Base-by-base conservation (phyloP, 2,329 filamentous ascomycete genomes). In the Penicillium griseofulvum region DNA sequence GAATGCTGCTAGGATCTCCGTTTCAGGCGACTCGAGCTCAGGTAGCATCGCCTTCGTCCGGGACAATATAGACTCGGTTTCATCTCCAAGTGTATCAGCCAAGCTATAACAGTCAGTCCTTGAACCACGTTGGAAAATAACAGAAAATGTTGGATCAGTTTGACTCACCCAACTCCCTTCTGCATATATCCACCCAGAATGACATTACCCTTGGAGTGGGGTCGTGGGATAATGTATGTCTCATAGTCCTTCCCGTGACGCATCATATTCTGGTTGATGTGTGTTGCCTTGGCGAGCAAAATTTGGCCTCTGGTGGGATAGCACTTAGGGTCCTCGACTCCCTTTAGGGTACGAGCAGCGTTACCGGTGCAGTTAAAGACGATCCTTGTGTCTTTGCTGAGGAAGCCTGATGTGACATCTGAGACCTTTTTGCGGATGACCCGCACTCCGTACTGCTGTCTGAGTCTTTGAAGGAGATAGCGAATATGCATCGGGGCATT, bases 211-310 rank as follows among this genome's bases (percentile, higher is more conserved):
- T 74, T 71, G 0, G 74, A 75, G 8, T 61, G 69, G 9, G 57
- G 57, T 1, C 72, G 64, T 0, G 74, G 73, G 45, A 77, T 76
- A 5, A 76, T 65, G 52, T 77, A 76, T 1, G 74, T 76, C 56
- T 75, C 71, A 34, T 74, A 74, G 51, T 72, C 69, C n/a, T 65
- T 66, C 0, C 73, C 73, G 47, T 76, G 71, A 5, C 68, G 63
- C 75, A 77, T 77, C 48, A 73, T 58, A 39, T 75, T 76, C 2
- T 63, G 65, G 3, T 54, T 60, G 0, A 42, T 8, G 14, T 26
- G 39, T 26, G 39, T 2, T 42, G 39, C 39, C 22, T 42, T 42
- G 7, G 39, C 22, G n/a, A 42, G 39, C 22, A 42, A 14, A n/a
- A 42, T 42, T 16, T 42, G 39, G 16, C 39, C 39, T 26, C 39